Evolutionary conservation across 2,329 filamentous ascomycete species (phyloP), one percentile per base, ranked within the genome.

Genomic region (Aspergillus arachidicola): DNA sequence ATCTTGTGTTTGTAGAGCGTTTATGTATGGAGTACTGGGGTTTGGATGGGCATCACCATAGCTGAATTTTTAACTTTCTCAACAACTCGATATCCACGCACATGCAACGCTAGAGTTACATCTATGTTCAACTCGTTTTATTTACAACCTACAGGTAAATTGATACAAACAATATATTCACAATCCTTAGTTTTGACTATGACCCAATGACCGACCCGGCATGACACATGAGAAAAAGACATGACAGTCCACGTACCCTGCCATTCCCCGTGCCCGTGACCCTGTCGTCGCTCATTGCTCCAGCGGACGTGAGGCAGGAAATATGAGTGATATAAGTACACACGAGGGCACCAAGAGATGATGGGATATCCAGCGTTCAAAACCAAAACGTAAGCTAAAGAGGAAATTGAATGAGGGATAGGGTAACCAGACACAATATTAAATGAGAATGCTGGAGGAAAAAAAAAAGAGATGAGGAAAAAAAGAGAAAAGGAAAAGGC

Each of bases 301-400:
- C 71, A 70, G 68, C 66, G 66, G 65, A 68, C 71, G 63, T 66
- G 61, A 72, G 67, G 70, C 66, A 67, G 66, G 67, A 68, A 66
- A 71, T 63, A 70, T 73, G 70, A 68, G 64, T 67, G 60, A 67
- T 68, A 71, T 73, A 73, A 67, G 70, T 75, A 74, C 72, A 75
- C 71, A 76, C 66, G 63, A 70, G 60, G 65, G 61, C 68, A 73
- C 69, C 60, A 75, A 75, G 69, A 72, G 71, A 71, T 71, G 71
- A 75, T 74, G 72, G 73, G 74, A 77, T 77, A 78, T 76, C 76
- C 75, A 75, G 73, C 71, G 71, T 75, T 71, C 73, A 73, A 64
- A 68, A 58, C 60, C 66, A 55, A 67, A 57, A 69, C 57, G 64
- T 60, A 64, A 65, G 67, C 64, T 62, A 61, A 63, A 66, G 57